These are phyloP conservation scores for Striga asiatica DNA, from an alignment of 257 asterid genomes.

Conservation along the genomic window DNA sequence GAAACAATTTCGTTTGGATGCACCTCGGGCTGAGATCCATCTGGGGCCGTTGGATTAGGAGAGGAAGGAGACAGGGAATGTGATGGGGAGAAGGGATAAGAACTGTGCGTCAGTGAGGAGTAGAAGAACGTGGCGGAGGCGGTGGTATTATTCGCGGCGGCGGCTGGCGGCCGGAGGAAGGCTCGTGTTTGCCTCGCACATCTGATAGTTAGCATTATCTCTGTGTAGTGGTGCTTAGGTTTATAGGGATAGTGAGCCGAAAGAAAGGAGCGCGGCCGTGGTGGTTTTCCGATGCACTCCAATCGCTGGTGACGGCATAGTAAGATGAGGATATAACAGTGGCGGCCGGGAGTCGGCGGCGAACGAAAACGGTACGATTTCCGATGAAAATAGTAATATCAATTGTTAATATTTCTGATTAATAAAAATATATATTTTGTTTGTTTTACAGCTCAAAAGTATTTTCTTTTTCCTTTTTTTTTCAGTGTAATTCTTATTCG, in stretches of 20 bases:
- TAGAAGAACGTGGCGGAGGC: slow-evolving; percentile 3
- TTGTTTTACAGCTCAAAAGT: too few relatives aligned
- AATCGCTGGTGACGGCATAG: not conserved
- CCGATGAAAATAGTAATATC: too few relatives aligned
- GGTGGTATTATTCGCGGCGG: slow-evolving; percentile 10
- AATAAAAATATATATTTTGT: too few relatives aligned
- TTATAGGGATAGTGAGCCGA: not conserved
- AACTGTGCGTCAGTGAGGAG: slow-evolving; percentile 5
- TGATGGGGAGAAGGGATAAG: not conserved
- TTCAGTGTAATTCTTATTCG: too few relatives aligned
- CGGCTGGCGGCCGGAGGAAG: slow-evolving; percentile 8
- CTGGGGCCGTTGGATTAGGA: not conserved
- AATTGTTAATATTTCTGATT: too few relatives aligned
- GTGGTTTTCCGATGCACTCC: not conserved
- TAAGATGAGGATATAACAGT: too few relatives aligned
- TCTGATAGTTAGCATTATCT: slow-evolving; percentile 25
- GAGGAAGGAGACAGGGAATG: not conserved
- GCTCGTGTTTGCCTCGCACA: slow-evolving; percentile 28
- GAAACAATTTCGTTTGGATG: slow-evolving; percentile 21
- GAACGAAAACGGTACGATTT: too few relatives aligned
- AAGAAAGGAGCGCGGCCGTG: not conserved
- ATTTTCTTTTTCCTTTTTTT: too few relatives aligned
- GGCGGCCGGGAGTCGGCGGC: too few relatives aligned
- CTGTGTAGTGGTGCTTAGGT: not conserved
- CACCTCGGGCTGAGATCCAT: slow-evolving; percentile 13